Conservation (phyloP, 352 stramenopile genomes). For the Phytophthora foliorum region DNA sequence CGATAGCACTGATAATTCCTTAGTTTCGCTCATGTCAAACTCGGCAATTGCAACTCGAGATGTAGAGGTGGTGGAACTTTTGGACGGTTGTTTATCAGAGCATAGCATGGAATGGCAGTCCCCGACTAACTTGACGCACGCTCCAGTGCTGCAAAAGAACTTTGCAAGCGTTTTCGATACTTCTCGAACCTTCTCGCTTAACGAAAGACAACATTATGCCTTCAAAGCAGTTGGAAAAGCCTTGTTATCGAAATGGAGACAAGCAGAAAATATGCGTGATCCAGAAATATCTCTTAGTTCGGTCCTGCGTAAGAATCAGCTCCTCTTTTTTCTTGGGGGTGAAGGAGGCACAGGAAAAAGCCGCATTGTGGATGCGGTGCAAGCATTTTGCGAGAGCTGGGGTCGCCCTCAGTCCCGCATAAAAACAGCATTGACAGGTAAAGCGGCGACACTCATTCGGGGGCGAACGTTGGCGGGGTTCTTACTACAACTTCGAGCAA, state of each 20-base stretch:
- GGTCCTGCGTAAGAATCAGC: background rate
- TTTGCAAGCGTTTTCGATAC: background rate
- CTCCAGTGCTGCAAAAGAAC: background rate
- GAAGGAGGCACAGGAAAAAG: conserved; percentile 4
- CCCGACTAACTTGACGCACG: too few relatives aligned
- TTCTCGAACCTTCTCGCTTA: background rate
- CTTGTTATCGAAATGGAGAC: background rate
- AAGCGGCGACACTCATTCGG: background rate
- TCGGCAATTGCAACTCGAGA: background rate
- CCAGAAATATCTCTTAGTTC: background rate
- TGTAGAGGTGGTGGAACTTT: background rate
- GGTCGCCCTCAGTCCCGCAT: background rate
- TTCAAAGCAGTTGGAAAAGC: background rate
- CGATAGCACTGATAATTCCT: background rate
- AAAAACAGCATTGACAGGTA: background rate
- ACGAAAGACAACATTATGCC: conserved; percentile 1
- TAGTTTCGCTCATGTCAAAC: too few relatives aligned
- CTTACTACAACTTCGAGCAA: background rate
- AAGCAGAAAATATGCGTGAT: background rate
- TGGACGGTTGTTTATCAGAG: background rate
- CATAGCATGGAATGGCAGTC: background rate
- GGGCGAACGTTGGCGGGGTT: background rate
- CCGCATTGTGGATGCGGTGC: background rate
- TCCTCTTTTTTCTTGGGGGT: conserved; percentile 1
- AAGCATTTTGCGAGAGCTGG: conserved; percentile 8